Conservation (phyloP, 148 eudicot species). For the Suaeda aralocaspica region DNA sequence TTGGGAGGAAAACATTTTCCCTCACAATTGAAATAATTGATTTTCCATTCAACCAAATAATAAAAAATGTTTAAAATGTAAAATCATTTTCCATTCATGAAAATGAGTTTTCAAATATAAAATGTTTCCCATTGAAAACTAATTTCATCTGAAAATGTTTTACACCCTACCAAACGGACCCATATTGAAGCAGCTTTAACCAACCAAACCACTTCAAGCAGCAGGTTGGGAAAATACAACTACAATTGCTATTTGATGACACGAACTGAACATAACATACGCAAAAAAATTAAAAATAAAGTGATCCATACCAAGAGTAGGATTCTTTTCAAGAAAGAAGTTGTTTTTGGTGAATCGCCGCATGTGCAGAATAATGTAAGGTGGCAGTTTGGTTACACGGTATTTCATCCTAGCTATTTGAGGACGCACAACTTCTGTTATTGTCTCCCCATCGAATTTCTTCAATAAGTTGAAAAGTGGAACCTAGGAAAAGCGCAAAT, state of each 20-base stretch:
- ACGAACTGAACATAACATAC: not conserved
- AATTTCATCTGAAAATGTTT: not conserved
- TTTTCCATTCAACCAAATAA: no score
- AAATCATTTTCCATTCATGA: no score
- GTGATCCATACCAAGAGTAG: conserved; percentile 73
- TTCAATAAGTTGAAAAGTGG: conserved; percentile 94
- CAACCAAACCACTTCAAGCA: not conserved
- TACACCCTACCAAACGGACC: no score
- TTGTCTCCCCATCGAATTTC: conserved; percentile 90
- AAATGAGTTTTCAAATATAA: not conserved
- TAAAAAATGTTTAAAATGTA: no score
- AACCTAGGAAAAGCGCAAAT: conserved; percentile 28
- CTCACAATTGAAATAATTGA: no score
- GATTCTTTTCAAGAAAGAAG: conserved; percentile 94
- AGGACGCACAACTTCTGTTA: conserved; percentile 97
- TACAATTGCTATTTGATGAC: no score
- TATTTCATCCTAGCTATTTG: conserved; percentile 87
- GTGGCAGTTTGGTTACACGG: conserved; percentile 87
- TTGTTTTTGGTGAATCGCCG: conserved; percentile 96
- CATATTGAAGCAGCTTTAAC: not conserved
- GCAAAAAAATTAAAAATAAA: not conserved
- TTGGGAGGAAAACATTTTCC: no score
- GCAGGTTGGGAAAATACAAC: not conserved
- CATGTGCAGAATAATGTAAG: conserved; percentile 90
- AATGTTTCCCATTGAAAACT: no score